Conservation (phyloP, 164 flowering plant species). For the Umbilicus rupestris region DNA sequence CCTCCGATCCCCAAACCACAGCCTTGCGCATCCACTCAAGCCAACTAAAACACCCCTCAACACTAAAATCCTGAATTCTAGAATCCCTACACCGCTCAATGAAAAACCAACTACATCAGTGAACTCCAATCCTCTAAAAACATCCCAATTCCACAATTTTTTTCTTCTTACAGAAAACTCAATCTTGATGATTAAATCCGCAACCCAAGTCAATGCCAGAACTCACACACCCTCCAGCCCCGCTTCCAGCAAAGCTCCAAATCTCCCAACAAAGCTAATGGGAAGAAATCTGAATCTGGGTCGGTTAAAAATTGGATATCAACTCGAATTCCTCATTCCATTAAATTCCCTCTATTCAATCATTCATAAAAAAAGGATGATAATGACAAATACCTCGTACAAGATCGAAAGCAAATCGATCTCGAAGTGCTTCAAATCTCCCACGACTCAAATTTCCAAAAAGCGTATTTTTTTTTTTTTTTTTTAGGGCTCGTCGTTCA, state of each 20-base stretch:
- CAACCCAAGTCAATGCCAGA: constrained; percentile 4
- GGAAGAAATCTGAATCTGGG: not conserved
- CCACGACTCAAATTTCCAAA: not conserved
- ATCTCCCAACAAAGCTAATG: not conserved
- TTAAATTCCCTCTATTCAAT: too few relatives aligned
- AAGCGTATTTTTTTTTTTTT: not conserved
- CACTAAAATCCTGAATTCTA: not conserved
- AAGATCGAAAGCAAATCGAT: not conserved
- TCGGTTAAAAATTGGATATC: too few relatives aligned
- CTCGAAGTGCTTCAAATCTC: not conserved
- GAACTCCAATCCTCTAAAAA: not conserved
- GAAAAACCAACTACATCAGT: not conserved
- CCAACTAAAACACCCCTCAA: not conserved
- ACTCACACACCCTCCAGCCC: not conserved
- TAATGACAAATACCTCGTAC: not conserved
- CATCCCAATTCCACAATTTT: not conserved
- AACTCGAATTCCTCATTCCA: too few relatives aligned
- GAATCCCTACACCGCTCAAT: not conserved
- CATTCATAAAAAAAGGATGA: not conserved
- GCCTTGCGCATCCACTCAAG: too few relatives aligned
- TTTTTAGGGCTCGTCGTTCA: not conserved
- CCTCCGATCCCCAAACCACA: constrained; percentile 7
- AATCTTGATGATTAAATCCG: constrained; percentile 2
- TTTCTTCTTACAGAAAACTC: not conserved
- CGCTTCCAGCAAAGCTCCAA: not conserved